Conservation (phyloP, 1,139 yeast species). For the Taphrina pruni region DNA sequence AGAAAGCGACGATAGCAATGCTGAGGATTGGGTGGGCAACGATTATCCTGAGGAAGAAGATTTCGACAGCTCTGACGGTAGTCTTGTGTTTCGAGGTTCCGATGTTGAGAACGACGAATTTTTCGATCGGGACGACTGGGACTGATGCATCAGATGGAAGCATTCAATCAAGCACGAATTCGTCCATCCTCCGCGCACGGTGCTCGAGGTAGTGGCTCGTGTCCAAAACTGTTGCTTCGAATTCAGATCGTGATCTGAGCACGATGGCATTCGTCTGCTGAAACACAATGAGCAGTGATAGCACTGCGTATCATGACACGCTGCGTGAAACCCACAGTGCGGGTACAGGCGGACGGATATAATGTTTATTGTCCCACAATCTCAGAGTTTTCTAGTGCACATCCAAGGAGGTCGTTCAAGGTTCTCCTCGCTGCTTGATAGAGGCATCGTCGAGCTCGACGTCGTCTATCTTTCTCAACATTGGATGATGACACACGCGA, state of each 20-base stretch:
- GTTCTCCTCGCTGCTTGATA: too few relatives aligned
- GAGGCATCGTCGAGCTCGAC: too few relatives aligned
- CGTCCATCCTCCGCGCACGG: not conserved
- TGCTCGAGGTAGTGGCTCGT: not conserved
- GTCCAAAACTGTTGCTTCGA: too few relatives aligned
- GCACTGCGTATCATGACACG: not conserved
- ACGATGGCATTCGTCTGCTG: not conserved
- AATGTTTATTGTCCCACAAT: too few relatives aligned
- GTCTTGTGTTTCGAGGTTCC: slow-evolving; percentile 5
- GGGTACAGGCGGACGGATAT: not conserved
- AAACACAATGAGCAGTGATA: not conserved
- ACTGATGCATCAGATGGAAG: not conserved
- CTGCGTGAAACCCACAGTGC: not conserved
- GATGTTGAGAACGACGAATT: slow-evolving; percentile 18
- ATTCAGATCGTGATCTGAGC: not conserved
- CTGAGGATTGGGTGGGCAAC: slow-evolving; percentile 34
- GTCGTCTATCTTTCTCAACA: too few relatives aligned
- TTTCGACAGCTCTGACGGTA: not conserved
- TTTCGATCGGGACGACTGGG: slow-evolving; percentile 19
- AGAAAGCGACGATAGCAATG: slow-evolving; percentile 34
- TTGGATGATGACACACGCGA: too few relatives aligned
- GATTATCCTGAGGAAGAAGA: slow-evolving; percentile 38
- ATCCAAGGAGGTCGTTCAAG: too few relatives aligned
- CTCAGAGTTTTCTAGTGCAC: too few relatives aligned
- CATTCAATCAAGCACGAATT: too few relatives aligned